Evolutionary conservation across 192 early-diverging fungal genomes (phyloP), one percentile per base, ranked within the genome.

Genomic region (Geosiphon pyriformis): DNA sequence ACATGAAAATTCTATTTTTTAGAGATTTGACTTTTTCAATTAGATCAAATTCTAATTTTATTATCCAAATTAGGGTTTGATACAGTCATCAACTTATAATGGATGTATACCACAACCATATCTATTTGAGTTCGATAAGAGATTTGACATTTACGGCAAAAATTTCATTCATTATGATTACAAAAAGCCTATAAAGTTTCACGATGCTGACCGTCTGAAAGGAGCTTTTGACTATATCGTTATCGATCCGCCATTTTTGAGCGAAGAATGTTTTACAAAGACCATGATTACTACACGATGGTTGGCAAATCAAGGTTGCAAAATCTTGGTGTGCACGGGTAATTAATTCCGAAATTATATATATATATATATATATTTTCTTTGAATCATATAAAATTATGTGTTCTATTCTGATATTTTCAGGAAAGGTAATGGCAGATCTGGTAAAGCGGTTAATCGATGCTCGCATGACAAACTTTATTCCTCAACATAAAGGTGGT

Each of bases 161-260:
- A 67, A 82, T 65, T 93, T 86, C 64, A 77, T 90, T 47, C 79
- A 80, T 60, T 93, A 86, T 72, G 88, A 93, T 74, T 93, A 80
- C 72, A 90, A 89, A 67, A 50, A 76, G 7, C 91, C 91, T 0
- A 56, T 78, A 1, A 72, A 75, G 20, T 84, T 87, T 70, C 69
- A 69, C 0, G 65, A 76, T 25, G 72, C 77, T 0, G 54, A 66
- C 1, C 74, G 76, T 20, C 54, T 84, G 29, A 67, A 76, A 59
- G 75, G 72, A 49, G 71, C 76, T 12, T 84, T 90, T 35, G 87
- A 89, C 75, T 82, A 85, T 65, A 80, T 92, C 50, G 75, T 92
- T 6, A 86, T 82, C 10, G 91, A 92, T 70, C 91, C 91, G 4
- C 91, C 91, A 27, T 92, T 92, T 62, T 73, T 92, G 20, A 83